Evolutionary conservation across 1,284 basidiomycete species (phyloP), one percentile per base, ranked within the genome.

Genomic region (Bjerkandera adusta): DNA sequence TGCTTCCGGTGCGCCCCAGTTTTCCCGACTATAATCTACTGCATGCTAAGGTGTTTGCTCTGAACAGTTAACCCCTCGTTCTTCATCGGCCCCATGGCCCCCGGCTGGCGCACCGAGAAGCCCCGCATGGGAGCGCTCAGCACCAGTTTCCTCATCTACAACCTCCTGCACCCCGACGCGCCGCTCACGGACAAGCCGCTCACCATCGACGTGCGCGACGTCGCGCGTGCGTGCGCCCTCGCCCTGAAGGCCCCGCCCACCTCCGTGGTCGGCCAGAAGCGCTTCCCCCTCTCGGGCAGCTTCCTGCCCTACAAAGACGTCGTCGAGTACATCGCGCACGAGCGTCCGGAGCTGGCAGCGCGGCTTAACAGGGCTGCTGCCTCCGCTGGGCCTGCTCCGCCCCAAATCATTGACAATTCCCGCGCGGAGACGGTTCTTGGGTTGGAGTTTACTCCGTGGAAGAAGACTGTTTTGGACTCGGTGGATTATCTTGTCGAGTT

Each of bases 171-270:
- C 13, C 39, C 38, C 13, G 30, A 47, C 13, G 47, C 45, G 3
- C 26, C 38, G 13, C 36, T 35, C 26, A 32, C 44, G 15, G 34
- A 26, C n/a, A 13, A 15, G 25, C 44, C 44, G 10, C 21, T 21
- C n/a, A 44, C 13, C 43, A 49, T 56, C 38, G 57, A 64, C 45
- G 58, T 63, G n/a, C 53, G 57, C 22, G 63, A 64, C 48, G 57
- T 53, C 27, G 63, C 63, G 12, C 49, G 45, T 2, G 57, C 52
- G 1, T 53, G 54, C 36, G 49, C 64, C 20, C 38, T 43, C 13
- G 54, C 57, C 15, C 52, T 64, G 15, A 21, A 26, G 15, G 35
- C 59, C 5, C 55, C 54, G 15, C 38, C 53, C 6, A 46, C 44
- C 8, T 41, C 53, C 12, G 15, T 33, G 24, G 47, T 52, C 12